These are phyloP conservation scores for Lomentospora prolificans DNA, from an alignment of 2,329 filamentous ascomycete genomes.

Conservation along the genomic window DNA sequence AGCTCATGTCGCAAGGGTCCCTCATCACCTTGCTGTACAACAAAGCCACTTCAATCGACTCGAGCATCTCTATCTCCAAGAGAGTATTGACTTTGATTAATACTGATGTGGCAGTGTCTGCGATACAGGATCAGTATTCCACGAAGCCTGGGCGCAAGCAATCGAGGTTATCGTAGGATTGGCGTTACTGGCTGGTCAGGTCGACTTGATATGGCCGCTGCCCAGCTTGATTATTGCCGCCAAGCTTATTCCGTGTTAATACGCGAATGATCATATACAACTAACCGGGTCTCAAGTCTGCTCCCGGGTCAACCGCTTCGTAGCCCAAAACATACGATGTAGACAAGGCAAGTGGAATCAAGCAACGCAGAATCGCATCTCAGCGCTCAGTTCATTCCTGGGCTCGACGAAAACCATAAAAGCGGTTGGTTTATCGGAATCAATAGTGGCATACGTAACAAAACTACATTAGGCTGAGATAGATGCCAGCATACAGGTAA, in stretches of 20 bases:
- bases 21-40: background rate
- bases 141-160: background rate
- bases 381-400: background rate
- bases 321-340: background rate
- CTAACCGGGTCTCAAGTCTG: background rate
- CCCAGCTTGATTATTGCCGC: background rate
- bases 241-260: background rate
- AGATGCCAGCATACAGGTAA: background rate
- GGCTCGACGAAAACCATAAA: background rate
- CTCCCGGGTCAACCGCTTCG: background rate
- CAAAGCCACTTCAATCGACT: background rate
- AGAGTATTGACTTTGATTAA: background rate
- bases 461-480: background rate
- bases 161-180: background rate
- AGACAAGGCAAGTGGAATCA: background rate
- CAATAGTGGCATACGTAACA: background rate
- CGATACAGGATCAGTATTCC: background rate
- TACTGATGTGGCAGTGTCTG: background rate
- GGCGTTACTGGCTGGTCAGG: background rate
- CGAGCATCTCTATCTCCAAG: background rate
- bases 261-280: background rate
- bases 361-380: background rate
- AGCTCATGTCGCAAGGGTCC: background rate
- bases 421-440: background rate
- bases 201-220: background rate